Evolutionary conservation across 805 yeast genomes (phyloP).

Genomic region (Lachancea sp.): DNA sequence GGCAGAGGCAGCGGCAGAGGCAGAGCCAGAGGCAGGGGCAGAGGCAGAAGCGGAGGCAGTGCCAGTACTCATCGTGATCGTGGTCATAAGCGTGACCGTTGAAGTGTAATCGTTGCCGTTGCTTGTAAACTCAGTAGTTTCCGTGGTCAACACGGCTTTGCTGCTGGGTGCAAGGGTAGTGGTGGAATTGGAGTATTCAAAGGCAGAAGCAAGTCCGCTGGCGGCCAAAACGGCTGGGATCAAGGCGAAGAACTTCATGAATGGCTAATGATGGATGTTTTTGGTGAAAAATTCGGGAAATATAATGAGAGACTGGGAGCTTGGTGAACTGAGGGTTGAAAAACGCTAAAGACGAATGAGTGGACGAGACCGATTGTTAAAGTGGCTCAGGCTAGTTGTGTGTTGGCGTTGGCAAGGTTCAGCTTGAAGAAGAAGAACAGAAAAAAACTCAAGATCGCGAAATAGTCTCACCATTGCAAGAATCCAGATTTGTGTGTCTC

Average conservation of each 20-base stretch:
- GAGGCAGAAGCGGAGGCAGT: constrained; percentile 1
- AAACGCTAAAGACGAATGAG: constrained; percentile 8
- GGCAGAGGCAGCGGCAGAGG: neutral
- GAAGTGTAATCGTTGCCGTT: constrained; percentile 8
- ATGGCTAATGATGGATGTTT: too few relatives aligned
- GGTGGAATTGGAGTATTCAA: constrained; percentile 5
- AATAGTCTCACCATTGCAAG: neutral
- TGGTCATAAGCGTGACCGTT: constrained; percentile 11
- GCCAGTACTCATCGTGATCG: constrained; percentile 7
- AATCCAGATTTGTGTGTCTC: neutral
- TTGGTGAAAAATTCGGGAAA: too few relatives aligned
- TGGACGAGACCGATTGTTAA: constrained; percentile 21
- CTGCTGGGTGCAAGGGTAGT: constrained; percentile 18
- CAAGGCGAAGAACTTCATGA: constrained; percentile 11
- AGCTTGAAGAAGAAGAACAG: neutral
- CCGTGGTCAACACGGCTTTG: constrained; percentile 23
- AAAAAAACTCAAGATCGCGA: neutral
- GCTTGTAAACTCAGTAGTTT: constrained; percentile 10
- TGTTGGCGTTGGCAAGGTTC: neutral
- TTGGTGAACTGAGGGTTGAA: neutral
- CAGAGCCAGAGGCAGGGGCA: too few relatives aligned
- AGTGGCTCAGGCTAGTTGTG: constrained; percentile 13
- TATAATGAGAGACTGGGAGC: neutral
- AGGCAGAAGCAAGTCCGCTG: constrained; percentile 5
- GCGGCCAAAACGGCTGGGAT: constrained; percentile 9